Evolutionary conservation across 345 rosid genomes (phyloP).

Genomic region (Brassica cretica): DNA sequence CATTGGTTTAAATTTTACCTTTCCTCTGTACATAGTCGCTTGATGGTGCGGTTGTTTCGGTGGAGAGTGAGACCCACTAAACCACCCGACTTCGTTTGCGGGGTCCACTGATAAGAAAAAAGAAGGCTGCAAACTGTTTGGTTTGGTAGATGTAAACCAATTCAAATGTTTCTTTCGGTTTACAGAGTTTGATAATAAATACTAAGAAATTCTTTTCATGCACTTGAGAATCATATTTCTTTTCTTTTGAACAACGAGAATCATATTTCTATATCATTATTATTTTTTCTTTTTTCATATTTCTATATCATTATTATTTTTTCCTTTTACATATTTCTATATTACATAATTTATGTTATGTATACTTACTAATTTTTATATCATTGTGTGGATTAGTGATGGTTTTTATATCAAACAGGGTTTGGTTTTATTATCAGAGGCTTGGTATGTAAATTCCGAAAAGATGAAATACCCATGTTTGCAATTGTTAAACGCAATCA

Average conservation of each 20-base stretch:
- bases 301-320: too few species aligned
- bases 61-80: constrained; percentile 27
- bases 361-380: not conserved
- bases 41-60: constrained; percentile 36
- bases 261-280: too few species aligned
- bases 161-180: not conserved
- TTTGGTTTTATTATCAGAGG: not conserved
- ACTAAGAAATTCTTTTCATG: not conserved
- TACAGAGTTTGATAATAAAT: not conserved
- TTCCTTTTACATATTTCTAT: not conserved
- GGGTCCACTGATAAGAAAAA: not conserved
- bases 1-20: not conserved
- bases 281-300: too few species aligned
- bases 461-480: not conserved
- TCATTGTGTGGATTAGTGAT: not conserved
- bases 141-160: constrained; percentile 9
- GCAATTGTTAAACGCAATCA: not conserved
- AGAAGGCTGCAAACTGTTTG: not conserved
- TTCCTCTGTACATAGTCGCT: constrained; percentile 29
- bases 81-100: constrained; percentile 5
- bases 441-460: not conserved
- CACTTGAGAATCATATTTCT: not conserved
- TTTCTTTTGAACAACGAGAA: too few species aligned
- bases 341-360: not conserved
- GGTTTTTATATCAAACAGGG: not conserved